Percentiles rank a stretch among this genome's conserved stretches.
Conservation (phyloP, 2,329 filamentous ascomycete species). For the Pseudocercospora cruenta region DNA sequence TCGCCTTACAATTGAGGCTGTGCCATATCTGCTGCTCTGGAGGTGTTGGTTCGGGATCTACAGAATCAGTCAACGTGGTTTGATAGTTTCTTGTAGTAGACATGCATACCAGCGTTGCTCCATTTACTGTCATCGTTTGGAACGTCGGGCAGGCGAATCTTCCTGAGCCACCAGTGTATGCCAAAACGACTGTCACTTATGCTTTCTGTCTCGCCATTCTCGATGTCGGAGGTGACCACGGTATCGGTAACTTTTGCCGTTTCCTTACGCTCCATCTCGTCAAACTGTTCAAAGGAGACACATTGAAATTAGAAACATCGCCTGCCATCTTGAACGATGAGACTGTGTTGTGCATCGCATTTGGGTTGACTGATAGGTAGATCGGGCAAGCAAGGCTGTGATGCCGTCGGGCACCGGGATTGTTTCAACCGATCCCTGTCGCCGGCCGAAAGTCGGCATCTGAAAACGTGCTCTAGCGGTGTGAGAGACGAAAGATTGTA, state of each 20-base stretch:
- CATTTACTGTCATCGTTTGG: constrained; percentile 6
- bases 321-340: neutral
- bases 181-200: neutral
- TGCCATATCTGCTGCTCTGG: constrained; percentile 22
- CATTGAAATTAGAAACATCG: neutral
- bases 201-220: neutral
- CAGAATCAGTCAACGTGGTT: neutral
- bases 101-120: constrained; percentile 12
- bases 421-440: neutral
- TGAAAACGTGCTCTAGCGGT: neutral
- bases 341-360: neutral
- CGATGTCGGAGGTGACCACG: neutral
- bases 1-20: constrained; percentile 22
- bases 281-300: neutral
- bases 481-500: neutral
- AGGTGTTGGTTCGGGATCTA: constrained; percentile 25
- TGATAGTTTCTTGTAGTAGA: neutral
- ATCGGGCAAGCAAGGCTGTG: constrained; percentile 11
- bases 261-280: neutral
- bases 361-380: neutral
- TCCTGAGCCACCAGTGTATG: neutral
- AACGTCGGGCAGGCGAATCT: neutral
- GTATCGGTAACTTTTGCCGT: neutral
- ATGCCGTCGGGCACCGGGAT: neutral
- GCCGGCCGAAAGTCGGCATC: neutral